These are phyloP conservation scores for Nasturtium officinale DNA, from an alignment of 345 rosid species.

Conservation along the genomic window DNA sequence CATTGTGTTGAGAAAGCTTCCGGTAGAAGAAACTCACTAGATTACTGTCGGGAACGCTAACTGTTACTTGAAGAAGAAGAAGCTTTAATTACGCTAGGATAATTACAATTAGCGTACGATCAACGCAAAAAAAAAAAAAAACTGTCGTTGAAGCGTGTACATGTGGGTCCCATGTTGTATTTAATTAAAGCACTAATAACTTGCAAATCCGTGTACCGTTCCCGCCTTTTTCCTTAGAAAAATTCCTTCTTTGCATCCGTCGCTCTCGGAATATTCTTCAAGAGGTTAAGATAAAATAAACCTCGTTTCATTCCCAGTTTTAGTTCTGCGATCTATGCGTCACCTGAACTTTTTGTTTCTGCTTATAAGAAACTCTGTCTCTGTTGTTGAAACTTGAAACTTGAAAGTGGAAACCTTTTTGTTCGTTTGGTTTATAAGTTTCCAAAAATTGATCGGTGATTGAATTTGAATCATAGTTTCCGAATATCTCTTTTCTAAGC, in stretches of 20 bases:
- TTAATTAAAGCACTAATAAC: not conserved
- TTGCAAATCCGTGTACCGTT: slow-evolving; percentile 33
- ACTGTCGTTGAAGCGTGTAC: slow-evolving; percentile 36
- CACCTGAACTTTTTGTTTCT: not conserved
- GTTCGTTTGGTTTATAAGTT: not conserved
- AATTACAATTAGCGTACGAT: slow-evolving; percentile 34
- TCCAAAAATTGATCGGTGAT: not conserved
- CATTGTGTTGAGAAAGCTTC: slow-evolving; percentile 53
- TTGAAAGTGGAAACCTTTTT: slow-evolving; percentile 24
- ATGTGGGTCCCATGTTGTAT: slow-evolving; percentile 29
- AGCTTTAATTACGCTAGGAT: slow-evolving; percentile 14
- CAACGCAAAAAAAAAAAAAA: not conserved
- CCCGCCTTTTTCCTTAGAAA: slow-evolving; percentile 22
- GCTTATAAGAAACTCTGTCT: slow-evolving; percentile 1
- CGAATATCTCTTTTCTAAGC: not conserved
- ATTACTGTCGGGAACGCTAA: not conserved
- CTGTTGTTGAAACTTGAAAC: slow-evolving; percentile 11
- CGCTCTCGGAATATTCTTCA: not conserved
- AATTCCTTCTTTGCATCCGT: slow-evolving; percentile 25
- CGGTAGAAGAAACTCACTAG: slow-evolving; percentile 48
- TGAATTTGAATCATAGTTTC: not conserved
- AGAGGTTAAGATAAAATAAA: not conserved
- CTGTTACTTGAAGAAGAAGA: not conserved
- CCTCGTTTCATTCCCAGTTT: not conserved
- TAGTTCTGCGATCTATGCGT: not conserved